These are phyloP conservation scores for Blastobotrys serpentis DNA, from an alignment of 1,139 yeast species.

Conservation along the genomic window DNA sequence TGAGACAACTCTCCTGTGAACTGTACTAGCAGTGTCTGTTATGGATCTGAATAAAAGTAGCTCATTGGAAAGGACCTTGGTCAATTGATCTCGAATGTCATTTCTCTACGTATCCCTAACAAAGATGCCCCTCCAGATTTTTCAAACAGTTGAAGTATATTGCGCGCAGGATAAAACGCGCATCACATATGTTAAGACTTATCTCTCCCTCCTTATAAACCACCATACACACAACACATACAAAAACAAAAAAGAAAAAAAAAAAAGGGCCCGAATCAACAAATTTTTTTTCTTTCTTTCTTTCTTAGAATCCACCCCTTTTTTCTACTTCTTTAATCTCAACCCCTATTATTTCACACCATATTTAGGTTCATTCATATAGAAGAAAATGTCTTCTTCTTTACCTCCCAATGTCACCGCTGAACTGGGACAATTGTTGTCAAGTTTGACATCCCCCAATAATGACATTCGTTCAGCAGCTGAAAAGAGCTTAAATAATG, in stretches of 20 bases:
- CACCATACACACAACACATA: neutral
- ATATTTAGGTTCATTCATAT: neutral
- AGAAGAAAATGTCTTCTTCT: slow-evolving; percentile 8
- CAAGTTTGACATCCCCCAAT: slow-evolving; percentile 74
- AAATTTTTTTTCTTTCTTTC: slow-evolving; percentile 3
- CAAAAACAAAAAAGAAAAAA: slow-evolving; percentile 4
- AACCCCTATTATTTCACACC: neutral
- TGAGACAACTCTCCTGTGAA: no score
- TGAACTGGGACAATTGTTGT: slow-evolving; percentile 47
- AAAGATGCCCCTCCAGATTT: no score
- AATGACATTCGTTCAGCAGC: slow-evolving; percentile 73
- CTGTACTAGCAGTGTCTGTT: no score
- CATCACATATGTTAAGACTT: neutral
- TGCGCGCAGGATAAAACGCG: no score
- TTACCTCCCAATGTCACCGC: slow-evolving; percentile 11
- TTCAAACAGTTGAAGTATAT: no score
- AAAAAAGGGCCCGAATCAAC: neutral
- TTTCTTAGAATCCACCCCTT: neutral
- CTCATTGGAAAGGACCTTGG: no score
- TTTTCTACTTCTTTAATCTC: neutral
- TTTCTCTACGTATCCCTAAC: no score
- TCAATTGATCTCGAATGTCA: no score
- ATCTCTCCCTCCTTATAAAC: neutral
- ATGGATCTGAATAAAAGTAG: no score
- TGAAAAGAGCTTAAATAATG: slow-evolving; percentile 66